Evolutionary conservation across 1,139 yeast species (phyloP), one percentile per base, ranked within the genome.

Genomic region (Hyphopichia pseudoburtonii): DNA sequence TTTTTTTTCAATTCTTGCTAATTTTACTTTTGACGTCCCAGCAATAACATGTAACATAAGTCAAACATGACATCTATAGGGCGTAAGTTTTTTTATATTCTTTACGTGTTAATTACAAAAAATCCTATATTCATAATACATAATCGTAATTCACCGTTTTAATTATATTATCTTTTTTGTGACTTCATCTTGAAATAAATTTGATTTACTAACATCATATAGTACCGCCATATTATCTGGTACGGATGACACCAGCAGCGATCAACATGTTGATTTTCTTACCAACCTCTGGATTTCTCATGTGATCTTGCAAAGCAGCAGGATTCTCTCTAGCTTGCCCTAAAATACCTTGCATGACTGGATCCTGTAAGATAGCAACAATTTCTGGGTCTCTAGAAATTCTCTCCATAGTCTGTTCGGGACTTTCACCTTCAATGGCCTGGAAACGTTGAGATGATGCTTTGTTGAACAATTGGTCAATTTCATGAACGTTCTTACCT

Each of bases 221-320:
- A n/a, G n/a, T n/a, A n/a, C n/a, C n/a, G n/a, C n/a, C n/a, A n/a
- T 17, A 26, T 62, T 78, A 88, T 60, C 96, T 82, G 29, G 97
- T 89, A 64, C 96, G 86, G 57, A 94, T 90, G 41, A 94, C 88
- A 60, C 99, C 99, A 23, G 98, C 97, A 40, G 97, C 95, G 59
- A 90, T 84, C 65, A 94, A 78, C 57, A 86, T 78, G 62, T 86
- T 86, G 55, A 94, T 82, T 80, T 92, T 94, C 64, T 82, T 83
- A 54, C 82, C 79, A 38, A 94, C 89, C 47, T 82, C 95, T 26
- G 98, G 97, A 66, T 92, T 94, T 73, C 80, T 86, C 97, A 94
- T 89, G 66, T 94, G 98, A 52, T 92, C 97, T 60, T 87, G 94
- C 51, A 94, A 76, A 34, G 98, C 97, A 36, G 96, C 96, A 33